Evolutionary conservation across 352 stramenopile species (phyloP), one percentile per base, ranked within the genome.

Genomic region (Pythium plurisporium): DNA sequence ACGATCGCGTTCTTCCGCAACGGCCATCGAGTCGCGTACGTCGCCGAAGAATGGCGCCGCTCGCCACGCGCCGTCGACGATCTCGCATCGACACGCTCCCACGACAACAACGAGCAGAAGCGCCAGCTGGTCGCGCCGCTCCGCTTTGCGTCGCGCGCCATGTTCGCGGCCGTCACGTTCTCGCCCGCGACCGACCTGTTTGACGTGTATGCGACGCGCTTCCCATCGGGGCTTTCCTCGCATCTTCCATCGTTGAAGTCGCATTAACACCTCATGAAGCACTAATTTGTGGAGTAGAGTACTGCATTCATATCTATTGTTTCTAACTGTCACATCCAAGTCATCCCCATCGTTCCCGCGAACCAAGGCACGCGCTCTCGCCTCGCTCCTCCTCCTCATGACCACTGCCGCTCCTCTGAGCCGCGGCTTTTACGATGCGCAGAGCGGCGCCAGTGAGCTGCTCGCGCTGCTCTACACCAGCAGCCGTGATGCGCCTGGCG

Each of bases 341-440:
- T 2, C 37, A n/a, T 14, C 31, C 31, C 31, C 31, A 37, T 37
- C 41, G 31, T 30, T 22, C 22, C 19, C 2, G 17, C 40, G 19
- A n/a, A 14, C 12, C 12, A 29, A 55, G 48, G 48, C 48, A 46
- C 48, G 48, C 23, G 48, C 48, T 36, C n/a, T 33, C 5, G 11
- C 5, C 17, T 11, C 17, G 10, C 14, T 31, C 22, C 40, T 22
- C 8, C 38, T 31, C 40, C n/a, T n/a, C n/a, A n/a, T n/a, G n/a
- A n/a, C n/a, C n/a, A n/a, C n/a, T n/a, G n/a, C n/a, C n/a, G n/a
- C n/a, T n/a, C 31, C 47, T 14, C 31, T 42, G 27, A 51, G n/a
- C 29, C 44, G 20, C 15, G 79, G 74, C 33, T 91, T 83, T 61
- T 91, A 82, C 66, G 73, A 72, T 62, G 51, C 72, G 22, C 64